These are phyloP conservation scores for Xylariaceae sp. DNA, from an alignment of 2,329 filamentous ascomycete species.

Conservation along the genomic window DNA sequence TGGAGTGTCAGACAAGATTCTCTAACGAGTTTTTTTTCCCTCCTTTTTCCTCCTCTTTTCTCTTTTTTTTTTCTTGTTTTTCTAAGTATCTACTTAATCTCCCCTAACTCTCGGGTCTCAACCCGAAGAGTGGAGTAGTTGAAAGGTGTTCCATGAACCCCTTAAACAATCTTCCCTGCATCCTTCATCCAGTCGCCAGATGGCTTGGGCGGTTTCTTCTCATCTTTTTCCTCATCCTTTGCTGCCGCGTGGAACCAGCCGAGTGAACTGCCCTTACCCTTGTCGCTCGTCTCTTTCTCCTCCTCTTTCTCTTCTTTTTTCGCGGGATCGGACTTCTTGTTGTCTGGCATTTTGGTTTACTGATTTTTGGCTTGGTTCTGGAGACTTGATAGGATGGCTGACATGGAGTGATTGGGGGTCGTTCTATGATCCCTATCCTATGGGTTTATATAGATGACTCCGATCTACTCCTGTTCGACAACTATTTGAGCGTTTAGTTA, in stretches of 20 bases:
- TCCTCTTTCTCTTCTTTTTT: neutral
- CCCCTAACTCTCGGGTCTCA: neutral
- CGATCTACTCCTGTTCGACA: neutral
- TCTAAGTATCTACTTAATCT: neutral
- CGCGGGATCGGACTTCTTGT: neutral
- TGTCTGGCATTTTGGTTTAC: neutral
- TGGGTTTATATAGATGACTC: no score
- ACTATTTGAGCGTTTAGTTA: neutral
- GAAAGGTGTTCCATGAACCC: neutral
- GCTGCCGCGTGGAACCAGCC: conserved; percentile 6
- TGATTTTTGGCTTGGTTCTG: neutral
- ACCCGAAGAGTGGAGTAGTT: neutral
- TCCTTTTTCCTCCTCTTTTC: no score
- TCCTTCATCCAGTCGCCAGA: conserved; percentile 12
- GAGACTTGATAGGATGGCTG: neutral
- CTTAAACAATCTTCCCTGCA: conserved; percentile 2
- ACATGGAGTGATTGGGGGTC: no score
- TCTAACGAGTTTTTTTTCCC: no score
- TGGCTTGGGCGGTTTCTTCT: conserved; percentile 1
- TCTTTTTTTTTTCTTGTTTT: no score
- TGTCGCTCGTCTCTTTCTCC: neutral
- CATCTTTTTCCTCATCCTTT: neutral
- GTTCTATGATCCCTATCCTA: no score
- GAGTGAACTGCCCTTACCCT: neutral
- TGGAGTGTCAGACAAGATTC: no score